Evolutionary conservation across 2,329 filamentous ascomycete genomes (phyloP), one percentile per base, ranked within the genome.

Genomic region (Pseudopyrenochaeta lycopersici): DNA sequence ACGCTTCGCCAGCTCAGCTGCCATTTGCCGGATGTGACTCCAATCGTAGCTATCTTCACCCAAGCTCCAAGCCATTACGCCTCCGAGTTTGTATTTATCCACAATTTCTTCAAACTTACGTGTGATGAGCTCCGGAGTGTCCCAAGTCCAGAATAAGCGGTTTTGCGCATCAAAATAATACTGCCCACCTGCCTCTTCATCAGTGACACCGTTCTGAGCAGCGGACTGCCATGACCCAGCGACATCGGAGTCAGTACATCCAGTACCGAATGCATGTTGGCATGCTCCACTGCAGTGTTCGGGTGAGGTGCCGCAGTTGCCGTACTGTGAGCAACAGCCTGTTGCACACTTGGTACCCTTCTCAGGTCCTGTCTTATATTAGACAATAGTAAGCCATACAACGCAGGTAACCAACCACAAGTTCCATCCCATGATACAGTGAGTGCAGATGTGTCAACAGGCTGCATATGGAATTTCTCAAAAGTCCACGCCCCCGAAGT

Each of bases 61-160:
- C 52, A 92, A 66, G 17, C 87, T 88, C 89, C 89, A 92, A 0
- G 89, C 88, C 81, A 92, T 91, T 4, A 90, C 85, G 14, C 90
- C 90, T 1, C 89, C 89, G 0, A 92, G 71, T 1, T 77, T 73
- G 67, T 83, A 81, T 29, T 78, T 77, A 27, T 79, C 76, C 2
- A 90, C 80, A 31, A 92, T 81, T 4, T 82, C 71, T 3, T 80
- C 75, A 52, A 91, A 85, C 76, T 92, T 92, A 51, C 78, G 77
- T 11, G 71, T 62, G 45, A 92, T 87, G 11, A 86, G 80, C 7
- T 80, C 78, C 0, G 82, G 79, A 0, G 86, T 89, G 55, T 92
- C 90, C 79, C 87, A 92, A 0, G 88, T 88, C 90, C 90, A 92
- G 82, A 89, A 92, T 27, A 88, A 70, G 48, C 82, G 75, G 60